Base-by-base conservation (phyloP, 2,329 filamentous ascomycete genomes). In the Beauveria caledonica region DNA sequence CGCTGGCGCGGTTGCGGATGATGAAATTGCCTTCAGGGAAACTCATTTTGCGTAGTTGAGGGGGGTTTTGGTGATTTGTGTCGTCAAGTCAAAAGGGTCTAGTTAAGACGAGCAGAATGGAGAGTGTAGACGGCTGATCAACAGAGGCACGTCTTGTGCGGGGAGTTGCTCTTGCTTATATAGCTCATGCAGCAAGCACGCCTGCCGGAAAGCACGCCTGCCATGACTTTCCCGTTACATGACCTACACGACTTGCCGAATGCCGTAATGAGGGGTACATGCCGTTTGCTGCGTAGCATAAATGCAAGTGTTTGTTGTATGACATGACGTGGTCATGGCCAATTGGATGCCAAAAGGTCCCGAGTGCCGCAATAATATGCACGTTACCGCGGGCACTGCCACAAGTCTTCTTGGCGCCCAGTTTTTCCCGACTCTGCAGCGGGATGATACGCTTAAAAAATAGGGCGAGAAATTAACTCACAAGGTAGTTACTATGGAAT, bases 341-440 rank as follows among this genome's bases (percentile, higher is more conserved):
- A 54, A 54, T 54, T 54, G 36, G 52, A 54, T 25, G 36, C 15
- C 36, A 29, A 21, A 44, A 27, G 39, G 39, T 21, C 39, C 39
- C 39, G 52, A 54, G 52, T 29, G 23, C 52, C 52, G 51, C 51
- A 54, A 54, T 54, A 54, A 44, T 54, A 54, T 54, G 52, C 52
- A 54, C 27, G 39, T 54, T 29, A 29, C 52, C 52, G 39, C 52
- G 15, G 39, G 39, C 52, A 54, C 52, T 54, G 52, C 52, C 52
- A 44, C 52, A 44, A 44, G 52, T 50, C 15, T 54, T 25, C 52
- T 54, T 54, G 52, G 52, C 52, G 39, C 15, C 39, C n/a, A 51
- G 51, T 21, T 9, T 9, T 50, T 19, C 21, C 51, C 21, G 36
- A 6, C 52, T 54, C 39, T 23, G 21, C 52, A 54, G 39, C 52